These are phyloP conservation scores for Tylopilus intermedius DNA, from an alignment of 768 basidiomycete genomes.

Conservation along the genomic window DNA sequence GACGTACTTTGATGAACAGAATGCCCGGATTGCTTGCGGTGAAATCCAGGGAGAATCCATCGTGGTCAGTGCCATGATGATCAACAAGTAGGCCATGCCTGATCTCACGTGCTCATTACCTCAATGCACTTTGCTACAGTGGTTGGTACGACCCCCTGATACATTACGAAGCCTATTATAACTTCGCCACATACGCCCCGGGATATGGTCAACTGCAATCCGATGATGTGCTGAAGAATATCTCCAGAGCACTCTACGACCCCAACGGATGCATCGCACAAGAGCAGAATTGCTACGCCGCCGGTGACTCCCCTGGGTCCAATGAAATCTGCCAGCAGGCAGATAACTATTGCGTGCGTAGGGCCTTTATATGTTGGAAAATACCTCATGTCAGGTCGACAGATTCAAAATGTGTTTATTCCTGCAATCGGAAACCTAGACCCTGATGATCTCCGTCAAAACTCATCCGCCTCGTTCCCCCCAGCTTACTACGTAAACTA, in stretches of 20 bases:
- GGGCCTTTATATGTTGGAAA: neutral
- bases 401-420: constrained; percentile 46
- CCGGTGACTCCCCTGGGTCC: constrained; percentile 43
- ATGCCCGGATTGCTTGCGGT: constrained; percentile 43
- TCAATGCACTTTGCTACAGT: no score
- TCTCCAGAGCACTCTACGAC: constrained; percentile 46
- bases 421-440: no score
- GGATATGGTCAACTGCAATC: no score
- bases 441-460: no score
- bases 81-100: constrained; percentile 48
- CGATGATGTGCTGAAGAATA: constrained; percentile 15
- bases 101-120: no score
- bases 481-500: no score
- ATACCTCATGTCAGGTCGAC: neutral
- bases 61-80: constrained; percentile 56
- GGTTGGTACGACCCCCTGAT: no score
- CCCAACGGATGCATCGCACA: constrained; percentile 50
- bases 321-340: constrained; percentile 48
- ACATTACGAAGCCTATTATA: constrained; percentile 40
- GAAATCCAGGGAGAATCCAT: constrained; percentile 46
- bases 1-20: constrained; percentile 61
- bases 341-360: constrained; percentile 52
- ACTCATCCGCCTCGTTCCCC: no score
- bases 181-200: constrained; percentile 47
- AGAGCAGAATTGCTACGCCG: constrained; percentile 52